Evolutionary conservation across 2,329 filamentous ascomycete genomes (phyloP).

Genomic region (Akanthomyces muscarius): DNA sequence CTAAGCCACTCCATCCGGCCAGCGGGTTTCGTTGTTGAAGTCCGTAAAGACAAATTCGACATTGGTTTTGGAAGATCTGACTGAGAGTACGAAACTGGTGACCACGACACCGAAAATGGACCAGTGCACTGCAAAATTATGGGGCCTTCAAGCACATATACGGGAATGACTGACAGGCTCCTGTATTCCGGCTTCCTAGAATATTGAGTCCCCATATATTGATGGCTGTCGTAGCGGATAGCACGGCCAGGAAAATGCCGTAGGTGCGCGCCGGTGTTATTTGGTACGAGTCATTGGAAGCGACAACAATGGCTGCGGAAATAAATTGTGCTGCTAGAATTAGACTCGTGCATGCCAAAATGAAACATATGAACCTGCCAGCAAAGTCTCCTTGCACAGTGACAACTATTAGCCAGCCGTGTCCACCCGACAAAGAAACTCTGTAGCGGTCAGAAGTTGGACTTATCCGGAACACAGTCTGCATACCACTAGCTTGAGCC

Average conservation of each 20-base stretch:
- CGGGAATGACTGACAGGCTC: conserved; percentile 29
- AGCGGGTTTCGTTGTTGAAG: conserved; percentile 43
- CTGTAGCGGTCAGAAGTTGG: conserved; percentile 20
- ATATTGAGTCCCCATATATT: conserved; percentile 41
- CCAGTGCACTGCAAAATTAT: conserved; percentile 35
- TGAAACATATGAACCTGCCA: conserved; percentile 25
- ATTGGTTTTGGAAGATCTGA: conserved; percentile 40
- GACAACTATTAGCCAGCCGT: conserved; percentile 41
- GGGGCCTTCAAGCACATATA: background rate
- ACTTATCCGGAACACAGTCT: rapidly evolving
- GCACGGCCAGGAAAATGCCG: conserved; percentile 38
- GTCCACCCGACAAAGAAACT: conserved; percentile 43
- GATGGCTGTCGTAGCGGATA: conserved; percentile 34
- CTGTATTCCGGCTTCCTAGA: conserved; percentile 39
- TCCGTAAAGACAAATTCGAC: conserved; percentile 41
- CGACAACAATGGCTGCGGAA: conserved; percentile 38
- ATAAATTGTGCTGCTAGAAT: conserved; percentile 37
- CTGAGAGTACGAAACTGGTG: conserved; percentile 41
- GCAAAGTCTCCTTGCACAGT: conserved; percentile 42
- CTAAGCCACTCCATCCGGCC: conserved; percentile 45
- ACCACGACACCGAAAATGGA: conserved; percentile 39
- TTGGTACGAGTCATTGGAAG: conserved; percentile 34
- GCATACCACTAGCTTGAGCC: conserved; percentile 35
- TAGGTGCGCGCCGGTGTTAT: conserved; percentile 39
- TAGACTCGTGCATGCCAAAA: background rate